phyloP scores from a whole-genome alignment of 192 early-diverging fungal genomes.

The Backusella circina region DNA sequence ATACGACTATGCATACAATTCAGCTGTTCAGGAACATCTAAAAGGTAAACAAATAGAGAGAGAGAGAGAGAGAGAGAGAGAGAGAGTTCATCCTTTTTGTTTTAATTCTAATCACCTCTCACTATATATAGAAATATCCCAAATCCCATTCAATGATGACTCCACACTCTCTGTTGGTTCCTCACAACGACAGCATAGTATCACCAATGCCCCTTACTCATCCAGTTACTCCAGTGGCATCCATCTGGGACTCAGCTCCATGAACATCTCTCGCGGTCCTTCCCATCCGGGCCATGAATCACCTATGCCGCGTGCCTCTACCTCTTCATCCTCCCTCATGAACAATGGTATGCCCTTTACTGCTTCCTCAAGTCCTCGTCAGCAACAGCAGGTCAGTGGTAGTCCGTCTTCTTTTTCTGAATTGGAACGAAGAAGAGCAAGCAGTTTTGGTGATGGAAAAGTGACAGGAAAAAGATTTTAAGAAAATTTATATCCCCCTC shows the following conservation, averaged over 20 bases:
- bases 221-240: constrained; percentile 14
- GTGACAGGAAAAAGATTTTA: background rate
- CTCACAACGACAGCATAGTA: background rate
- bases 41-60: constrained; percentile 13
- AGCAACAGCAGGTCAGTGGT: background rate
- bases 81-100: too few species aligned
- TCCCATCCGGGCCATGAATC: constrained; percentile 7
- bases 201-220: background rate
- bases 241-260: background rate
- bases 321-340: constrained; percentile 20
- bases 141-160: constrained; percentile 12
- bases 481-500: background rate
- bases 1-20: constrained; percentile 29
- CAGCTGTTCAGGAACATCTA: constrained; percentile 20
- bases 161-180: constrained; percentile 2
- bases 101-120: too few species aligned
- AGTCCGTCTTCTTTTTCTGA: constrained; percentile 8
- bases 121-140: constrained; percentile 14
- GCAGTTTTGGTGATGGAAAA: constrained; percentile 14
- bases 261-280: constrained; percentile 1
- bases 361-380: constrained; percentile 8
- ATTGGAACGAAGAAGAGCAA: constrained; percentile 8
- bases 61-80: too few species aligned
- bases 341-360: background rate
- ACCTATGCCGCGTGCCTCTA: constrained; percentile 15